A percentile compares a stretch with the other conserved stretches of the same genome.
These are phyloP conservation scores for Epichloe hybrida DNA, from an alignment of 2,329 filamentous ascomycete species.

Conservation along the genomic window DNA sequence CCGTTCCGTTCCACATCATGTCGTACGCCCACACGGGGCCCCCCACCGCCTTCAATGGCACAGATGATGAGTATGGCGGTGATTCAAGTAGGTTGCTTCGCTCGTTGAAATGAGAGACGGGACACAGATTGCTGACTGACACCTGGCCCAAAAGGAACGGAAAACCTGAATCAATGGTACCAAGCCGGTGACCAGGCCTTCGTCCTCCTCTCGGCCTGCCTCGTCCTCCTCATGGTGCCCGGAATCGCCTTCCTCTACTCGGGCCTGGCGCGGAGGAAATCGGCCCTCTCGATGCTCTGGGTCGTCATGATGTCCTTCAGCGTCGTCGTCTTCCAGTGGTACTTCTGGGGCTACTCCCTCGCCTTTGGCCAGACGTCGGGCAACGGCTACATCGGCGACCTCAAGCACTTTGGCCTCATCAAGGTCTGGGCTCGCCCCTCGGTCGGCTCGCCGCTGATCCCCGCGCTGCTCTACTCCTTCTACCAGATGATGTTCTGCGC, in stretches of 20 bases:
- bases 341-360: conserved; percentile 97
- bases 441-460: conserved; percentile 75
- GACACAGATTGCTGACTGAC: not conserved
- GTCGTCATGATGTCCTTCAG: conserved; percentile 89
- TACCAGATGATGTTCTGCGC: conserved; percentile 99
- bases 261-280: conserved; percentile 93
- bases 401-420: conserved; percentile 78
- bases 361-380: conserved; percentile 73
- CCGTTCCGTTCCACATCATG: conserved; percentile 23
- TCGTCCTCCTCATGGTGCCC: conserved; percentile 94
- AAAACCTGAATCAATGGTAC: conserved; percentile 95
- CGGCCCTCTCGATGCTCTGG: conserved; percentile 93
- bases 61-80: conserved; percentile 52
- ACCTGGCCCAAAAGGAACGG: conserved; percentile 39
- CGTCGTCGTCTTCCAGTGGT: conserved; percentile 95
- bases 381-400: conserved; percentile 84
- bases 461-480: conserved; percentile 83
- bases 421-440: conserved; percentile 75
- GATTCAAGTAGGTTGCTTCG: conserved; percentile 53
- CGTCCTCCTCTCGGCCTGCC: conserved; percentile 78
- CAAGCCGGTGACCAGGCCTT: conserved; percentile 83
- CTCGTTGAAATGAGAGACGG: too few relatives aligned
- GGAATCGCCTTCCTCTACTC: conserved; percentile 97
- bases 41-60: conserved; percentile 49
- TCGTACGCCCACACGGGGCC: conserved; percentile 47